Evolutionary conservation across 2,329 filamentous ascomycete genomes (phyloP).

Genomic region (Cladophialophora psammophila): DNA sequence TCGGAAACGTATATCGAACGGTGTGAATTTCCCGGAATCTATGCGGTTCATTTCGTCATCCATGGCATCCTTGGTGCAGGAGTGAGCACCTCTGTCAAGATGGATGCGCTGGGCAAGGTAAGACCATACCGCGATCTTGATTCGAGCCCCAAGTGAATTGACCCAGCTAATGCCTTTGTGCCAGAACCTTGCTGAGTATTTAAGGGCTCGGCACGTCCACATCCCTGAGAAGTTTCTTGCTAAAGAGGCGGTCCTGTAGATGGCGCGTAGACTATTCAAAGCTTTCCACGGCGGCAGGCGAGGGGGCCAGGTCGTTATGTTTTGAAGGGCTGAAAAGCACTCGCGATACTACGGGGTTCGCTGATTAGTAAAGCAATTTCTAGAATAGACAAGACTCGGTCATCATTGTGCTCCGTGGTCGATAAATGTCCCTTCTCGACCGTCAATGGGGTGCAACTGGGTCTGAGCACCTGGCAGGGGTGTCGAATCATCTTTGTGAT

Average conservation of each 20-base stretch:
- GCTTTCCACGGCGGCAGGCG: too few species aligned
- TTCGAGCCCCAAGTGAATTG: not conserved
- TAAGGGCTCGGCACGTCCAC: conserved; percentile 52
- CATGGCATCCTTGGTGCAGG: conserved; percentile 54
- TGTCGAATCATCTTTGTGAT: too few species aligned
- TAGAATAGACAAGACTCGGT: too few species aligned
- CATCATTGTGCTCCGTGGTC: too few species aligned
- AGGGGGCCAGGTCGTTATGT: too few species aligned
- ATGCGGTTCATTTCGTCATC: conserved; percentile 60
- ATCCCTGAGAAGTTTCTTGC: conserved; percentile 34
- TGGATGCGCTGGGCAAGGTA: conserved; percentile 57
- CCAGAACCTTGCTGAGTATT: conserved; percentile 60
- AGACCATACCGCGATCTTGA: not conserved
- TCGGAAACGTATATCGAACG: not conserved
- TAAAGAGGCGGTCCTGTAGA: not conserved
- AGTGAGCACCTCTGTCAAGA: conserved; percentile 55
- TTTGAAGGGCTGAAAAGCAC: too few species aligned
- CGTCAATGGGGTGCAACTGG: too few species aligned
- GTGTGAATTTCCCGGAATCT: conserved; percentile 53
- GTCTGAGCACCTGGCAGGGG: too few species aligned
- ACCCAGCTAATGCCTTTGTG: not conserved
- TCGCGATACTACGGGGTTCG: too few species aligned
- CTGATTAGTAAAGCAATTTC: too few species aligned
- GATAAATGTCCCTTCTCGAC: too few species aligned
- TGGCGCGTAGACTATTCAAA: too few species aligned